Conservation (phyloP, 1,284 basidiomycete species). For the Marasmius tenuissimus region DNA sequence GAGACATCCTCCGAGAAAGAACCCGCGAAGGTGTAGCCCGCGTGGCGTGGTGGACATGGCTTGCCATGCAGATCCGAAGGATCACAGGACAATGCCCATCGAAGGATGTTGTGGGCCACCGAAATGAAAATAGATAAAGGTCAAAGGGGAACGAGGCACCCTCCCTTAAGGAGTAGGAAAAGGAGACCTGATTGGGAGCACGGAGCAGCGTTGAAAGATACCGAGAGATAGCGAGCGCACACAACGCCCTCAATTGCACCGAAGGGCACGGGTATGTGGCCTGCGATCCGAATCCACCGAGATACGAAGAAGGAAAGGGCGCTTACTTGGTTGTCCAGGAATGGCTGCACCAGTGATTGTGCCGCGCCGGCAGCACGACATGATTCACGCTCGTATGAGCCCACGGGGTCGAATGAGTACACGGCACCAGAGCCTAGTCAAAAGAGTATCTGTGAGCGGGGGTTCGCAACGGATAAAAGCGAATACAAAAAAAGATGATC, state of each 20-base stretch:
- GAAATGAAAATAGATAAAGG: too few species aligned
- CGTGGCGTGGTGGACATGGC: too few species aligned
- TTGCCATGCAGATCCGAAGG: too few species aligned
- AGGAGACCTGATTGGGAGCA: too few species aligned
- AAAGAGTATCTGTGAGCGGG: slow-evolving; percentile 2
- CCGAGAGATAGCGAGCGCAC: too few species aligned
- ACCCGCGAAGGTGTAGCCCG: too few species aligned
- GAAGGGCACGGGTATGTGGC: not conserved
- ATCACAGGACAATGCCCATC: too few species aligned
- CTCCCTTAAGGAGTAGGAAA: too few species aligned
- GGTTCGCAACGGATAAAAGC: slow-evolving; percentile 13
- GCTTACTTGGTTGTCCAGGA: slow-evolving; percentile 92
- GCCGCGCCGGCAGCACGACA: slow-evolving; percentile 94
- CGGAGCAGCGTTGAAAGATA: too few species aligned
- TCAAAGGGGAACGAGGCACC: too few species aligned
- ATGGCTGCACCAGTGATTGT: slow-evolving; percentile 88
- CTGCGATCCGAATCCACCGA: slow-evolving; percentile 7
- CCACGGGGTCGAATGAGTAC: slow-evolving; percentile 96
- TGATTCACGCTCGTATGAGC: slow-evolving; percentile 92
- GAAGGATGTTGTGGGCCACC: too few species aligned
- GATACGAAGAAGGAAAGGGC: slow-evolving; percentile 15
- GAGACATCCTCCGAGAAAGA: too few species aligned
- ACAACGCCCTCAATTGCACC: not conserved
- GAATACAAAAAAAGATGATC: slow-evolving; percentile 3
- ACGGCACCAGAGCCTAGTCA: slow-evolving; percentile 84